Evolutionary conservation across 129 eudicot species (phyloP).

Genomic region (Saposhnikovia divaricata): DNA sequence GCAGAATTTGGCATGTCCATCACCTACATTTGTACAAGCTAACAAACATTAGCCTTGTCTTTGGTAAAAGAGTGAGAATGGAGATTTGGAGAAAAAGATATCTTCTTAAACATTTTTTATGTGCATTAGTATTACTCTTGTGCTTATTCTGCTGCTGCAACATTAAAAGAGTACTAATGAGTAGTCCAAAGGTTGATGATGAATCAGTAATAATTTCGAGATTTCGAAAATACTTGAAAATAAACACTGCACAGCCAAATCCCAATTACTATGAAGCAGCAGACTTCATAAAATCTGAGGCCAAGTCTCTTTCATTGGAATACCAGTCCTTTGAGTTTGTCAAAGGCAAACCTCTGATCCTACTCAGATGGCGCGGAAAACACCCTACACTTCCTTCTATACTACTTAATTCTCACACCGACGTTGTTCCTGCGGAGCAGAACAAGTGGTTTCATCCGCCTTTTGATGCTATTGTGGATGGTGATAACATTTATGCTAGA

Average conservation of each 20-base stretch:
- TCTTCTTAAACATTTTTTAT: no score
- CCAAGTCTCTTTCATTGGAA: constrained; percentile 63
- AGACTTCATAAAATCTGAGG: constrained; percentile 57
- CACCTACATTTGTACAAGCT: no score
- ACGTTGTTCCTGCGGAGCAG: constrained; percentile 78
- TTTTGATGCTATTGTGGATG: constrained; percentile 38
- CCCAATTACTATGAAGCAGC: constrained; percentile 67
- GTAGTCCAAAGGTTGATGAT: background rate
- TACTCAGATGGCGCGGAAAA: constrained; percentile 77
- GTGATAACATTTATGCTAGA: constrained; percentile 58
- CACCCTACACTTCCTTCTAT: constrained; percentile 52
- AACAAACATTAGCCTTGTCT: no score
- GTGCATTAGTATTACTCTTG: no score
- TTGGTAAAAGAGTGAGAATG: no score
- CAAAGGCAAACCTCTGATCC: constrained; percentile 53
- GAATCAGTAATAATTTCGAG: constrained; percentile 42
- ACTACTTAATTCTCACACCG: constrained; percentile 89
- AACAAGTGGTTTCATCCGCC: constrained; percentile 71
- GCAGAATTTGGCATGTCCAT: no score
- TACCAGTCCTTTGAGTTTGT: constrained; percentile 56
- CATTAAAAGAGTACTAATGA: no score
- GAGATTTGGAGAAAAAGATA: no score
- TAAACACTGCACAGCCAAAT: constrained; percentile 78
- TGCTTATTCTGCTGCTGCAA: no score
- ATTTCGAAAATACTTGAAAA: constrained; percentile 67